Evolutionary conservation across 208 protist species (phyloP), one percentile per base, ranked within the genome.

Genomic region (Leishmania amazonensis): DNA sequence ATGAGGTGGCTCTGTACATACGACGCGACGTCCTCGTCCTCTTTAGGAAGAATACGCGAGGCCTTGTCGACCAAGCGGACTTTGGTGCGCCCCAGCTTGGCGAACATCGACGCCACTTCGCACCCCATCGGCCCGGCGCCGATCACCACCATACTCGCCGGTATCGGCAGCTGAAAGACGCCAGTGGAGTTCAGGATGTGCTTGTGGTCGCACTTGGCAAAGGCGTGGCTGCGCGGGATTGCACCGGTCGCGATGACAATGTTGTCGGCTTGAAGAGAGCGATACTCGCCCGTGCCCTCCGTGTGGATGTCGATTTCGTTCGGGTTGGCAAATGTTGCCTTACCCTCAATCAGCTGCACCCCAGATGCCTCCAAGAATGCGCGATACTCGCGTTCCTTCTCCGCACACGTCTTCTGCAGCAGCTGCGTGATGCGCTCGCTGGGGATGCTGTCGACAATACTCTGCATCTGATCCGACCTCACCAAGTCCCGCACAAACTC

Each of bases 161-260:
- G 92, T 54, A 94, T 81, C 9, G 88, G 83, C 64, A 91, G 77
- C 51, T 84, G 64, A 75, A 96, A 91, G 53, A 96, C 87, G 71
- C 87, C 83, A 40, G 87, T 75, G 38, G 89, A 92, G 74, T 89
- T 90, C 62, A 92, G 78, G 53, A 93, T 88, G 65, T 64, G 75
- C 2, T 72, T 72, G 62, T 84, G 77, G 62, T 96, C 93, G 53
- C 79, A 85, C 28, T 65, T 49, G 75, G 87, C 81, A 57, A 90
- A 80, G 21, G 80, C 80, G 81, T 92, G 88, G 64, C 84, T 81
- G 31, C 86, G 86, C 64, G 93, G 93, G 0, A 68, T 58, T 11
- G 85, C 87, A 5, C 93, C 93, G 5, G 93, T 96, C 17, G 93
- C 93, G 65, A 96, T 94, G 75, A 96, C 57, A 57, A 94, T 92